phyloP scores from a whole-genome alignment of 2,329 filamentous ascomycete genomes.

The Plectosphaerella cucumerina region DNA sequence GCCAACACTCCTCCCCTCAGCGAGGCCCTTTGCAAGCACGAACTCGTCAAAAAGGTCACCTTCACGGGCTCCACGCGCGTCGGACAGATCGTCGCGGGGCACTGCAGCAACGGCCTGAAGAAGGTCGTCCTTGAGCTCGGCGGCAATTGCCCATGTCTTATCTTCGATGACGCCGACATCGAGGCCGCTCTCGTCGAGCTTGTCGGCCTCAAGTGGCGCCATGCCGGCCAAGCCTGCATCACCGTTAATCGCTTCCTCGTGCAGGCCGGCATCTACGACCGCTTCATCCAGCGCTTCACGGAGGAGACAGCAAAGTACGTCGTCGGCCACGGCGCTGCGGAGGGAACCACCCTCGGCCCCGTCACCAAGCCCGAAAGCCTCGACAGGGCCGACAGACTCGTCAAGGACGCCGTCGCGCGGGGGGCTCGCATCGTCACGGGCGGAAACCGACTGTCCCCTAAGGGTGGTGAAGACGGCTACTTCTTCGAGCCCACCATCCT shows the following conservation, averaged over 20 bases:
- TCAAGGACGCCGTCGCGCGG: conserved; percentile 59
- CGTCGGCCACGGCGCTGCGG: conserved; percentile 17
- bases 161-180: conserved; percentile 63
- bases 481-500: conserved; percentile 73
- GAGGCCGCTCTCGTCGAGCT: conserved; percentile 56
- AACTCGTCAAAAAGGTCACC: conserved; percentile 66
- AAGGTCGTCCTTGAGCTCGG: conserved; percentile 64
- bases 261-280: conserved; percentile 41
- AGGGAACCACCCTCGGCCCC: conserved; percentile 27
- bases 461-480: conserved; percentile 49
- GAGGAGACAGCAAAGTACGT: conserved; percentile 10
- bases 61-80: conserved; percentile 74
- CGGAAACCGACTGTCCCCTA: conserved; percentile 21
- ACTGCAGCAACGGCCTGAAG: conserved; percentile 60
- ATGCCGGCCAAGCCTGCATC: conserved; percentile 57
- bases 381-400: conserved; percentile 41
- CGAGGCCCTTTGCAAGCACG: conserved; percentile 58
- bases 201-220: conserved; percentile 47
- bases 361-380: conserved; percentile 27
- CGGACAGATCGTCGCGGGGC: conserved; percentile 61
- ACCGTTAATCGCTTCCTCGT: conserved; percentile 56
- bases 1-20: conserved; percentile 53
- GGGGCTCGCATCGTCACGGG: conserved; percentile 58
- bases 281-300: conserved; percentile 52
- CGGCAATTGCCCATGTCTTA: conserved; percentile 61